Evolutionary conservation across 768 basidiomycete species (phyloP).

Genomic region (Lentinula edodes): DNA sequence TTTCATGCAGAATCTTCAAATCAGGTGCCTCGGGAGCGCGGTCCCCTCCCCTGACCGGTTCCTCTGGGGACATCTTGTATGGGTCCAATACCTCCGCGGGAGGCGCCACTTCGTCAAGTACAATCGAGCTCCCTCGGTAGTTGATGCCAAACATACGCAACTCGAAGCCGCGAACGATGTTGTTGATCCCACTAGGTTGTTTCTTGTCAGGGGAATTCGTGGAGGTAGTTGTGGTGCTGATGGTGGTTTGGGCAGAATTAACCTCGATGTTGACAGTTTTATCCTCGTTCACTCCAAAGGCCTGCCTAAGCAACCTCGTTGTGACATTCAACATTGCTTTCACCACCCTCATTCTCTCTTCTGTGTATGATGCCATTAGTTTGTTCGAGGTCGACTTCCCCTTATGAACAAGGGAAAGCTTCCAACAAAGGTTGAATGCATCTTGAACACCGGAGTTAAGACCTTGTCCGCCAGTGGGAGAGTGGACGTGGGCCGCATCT

Average conservation of each 20-base stretch:
- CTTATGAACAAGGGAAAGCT: constrained; percentile 13
- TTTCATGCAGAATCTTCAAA: neutral
- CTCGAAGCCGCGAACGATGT: neutral
- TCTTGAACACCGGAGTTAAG: constrained; percentile 20
- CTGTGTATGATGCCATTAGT: constrained; percentile 19
- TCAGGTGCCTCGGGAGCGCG: neutral
- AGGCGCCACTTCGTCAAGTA: neutral
- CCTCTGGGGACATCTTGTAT: neutral
- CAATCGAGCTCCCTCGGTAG: constrained; percentile 1
- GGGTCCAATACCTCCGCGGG: neutral
- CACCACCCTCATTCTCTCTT: constrained; percentile 22
- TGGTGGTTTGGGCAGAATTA: neutral
- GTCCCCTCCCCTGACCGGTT: neutral
- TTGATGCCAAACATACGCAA: constrained; percentile 4
- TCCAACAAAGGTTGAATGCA: constrained; percentile 10
- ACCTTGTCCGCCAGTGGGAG: constrained; percentile 16
- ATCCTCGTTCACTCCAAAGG: neutral
- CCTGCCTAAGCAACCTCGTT: constrained; percentile 9
- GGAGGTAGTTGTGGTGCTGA: neutral
- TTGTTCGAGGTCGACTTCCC: constrained; percentile 4
- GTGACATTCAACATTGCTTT: constrained; percentile 20
- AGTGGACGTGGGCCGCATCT: constrained; percentile 18
- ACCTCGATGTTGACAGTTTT: neutral
- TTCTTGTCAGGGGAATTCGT: neutral
- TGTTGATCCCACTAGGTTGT: neutral